A percentile compares a stretch with the other conserved stretches of the same genome.
Evolutionary conservation across 2,329 filamentous ascomycete species (phyloP).

Genomic region (Monosporascus sp.): DNA sequence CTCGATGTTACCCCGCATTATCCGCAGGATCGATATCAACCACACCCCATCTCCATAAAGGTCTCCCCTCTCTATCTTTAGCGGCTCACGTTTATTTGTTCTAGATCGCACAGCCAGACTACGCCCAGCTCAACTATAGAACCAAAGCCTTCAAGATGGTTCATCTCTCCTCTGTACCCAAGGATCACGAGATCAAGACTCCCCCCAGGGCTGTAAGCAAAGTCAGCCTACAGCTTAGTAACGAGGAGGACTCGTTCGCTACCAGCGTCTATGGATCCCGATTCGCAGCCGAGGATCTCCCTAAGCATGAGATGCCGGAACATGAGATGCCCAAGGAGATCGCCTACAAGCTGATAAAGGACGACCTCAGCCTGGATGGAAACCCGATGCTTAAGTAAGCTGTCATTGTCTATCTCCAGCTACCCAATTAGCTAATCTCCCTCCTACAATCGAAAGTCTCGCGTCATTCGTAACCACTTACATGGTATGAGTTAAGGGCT

Average conservation of each 20-base stretch:
- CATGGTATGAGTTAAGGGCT: slow-evolving; percentile 56
- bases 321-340: slow-evolving; percentile 84
- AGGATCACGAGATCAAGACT: slow-evolving; percentile 19
- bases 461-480: slow-evolving; percentile 95
- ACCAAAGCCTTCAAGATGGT: slow-evolving; percentile 38
- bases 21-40: not conserved
- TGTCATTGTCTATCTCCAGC: not conserved
- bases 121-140: not conserved
- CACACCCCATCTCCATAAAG: not conserved
- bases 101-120: not conserved
- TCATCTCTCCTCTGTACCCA: slow-evolving; percentile 41
- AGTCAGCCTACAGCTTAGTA: slow-evolving; percentile 42
- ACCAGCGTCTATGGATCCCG: slow-evolving; percentile 83
- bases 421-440: not conserved
- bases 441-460: slow-evolving; percentile 46
- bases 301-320: slow-evolving; percentile 82
- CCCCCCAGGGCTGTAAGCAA: slow-evolving; percentile 35
- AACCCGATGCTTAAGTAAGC: slow-evolving; percentile 79
- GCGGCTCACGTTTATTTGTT: not conserved
- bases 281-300: slow-evolving; percentile 77
- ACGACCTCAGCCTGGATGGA: slow-evolving; percentile 85
- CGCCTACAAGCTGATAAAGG: slow-evolving; percentile 96
- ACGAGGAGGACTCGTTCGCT: slow-evolving; percentile 56
- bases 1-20: not conserved
- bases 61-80: not conserved